Base-by-base conservation (phyloP, 2,329 filamentous ascomycete genomes). In the Chaetomium sp. region DNA sequence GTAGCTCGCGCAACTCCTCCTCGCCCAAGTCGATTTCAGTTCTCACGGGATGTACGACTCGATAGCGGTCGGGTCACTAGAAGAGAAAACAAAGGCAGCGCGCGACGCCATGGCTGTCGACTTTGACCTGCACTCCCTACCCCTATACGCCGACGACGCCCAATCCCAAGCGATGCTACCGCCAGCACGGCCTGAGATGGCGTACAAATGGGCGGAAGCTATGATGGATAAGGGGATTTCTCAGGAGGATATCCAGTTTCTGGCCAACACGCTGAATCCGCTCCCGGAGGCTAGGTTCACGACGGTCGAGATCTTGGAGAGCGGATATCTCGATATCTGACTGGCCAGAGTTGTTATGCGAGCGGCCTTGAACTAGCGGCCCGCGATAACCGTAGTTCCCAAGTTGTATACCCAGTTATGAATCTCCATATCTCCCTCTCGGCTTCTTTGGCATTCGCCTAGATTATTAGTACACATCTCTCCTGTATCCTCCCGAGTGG, bases 1-100 rank as follows among this genome's bases (percentile, higher is more conserved):
- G 10, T 19, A 49, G 52, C 37, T 43, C 12, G 37, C 52, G 9
- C 52, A 54, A 19, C 44, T 54, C 6, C 37, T 54, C n/a, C 45
- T 48, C 4, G 38, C 52, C 3, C 33, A 41, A 7, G 52, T 54
- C 6, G 52, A 49, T 34, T 49, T 43, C 45, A 36, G 14, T 8
- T 42, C 33, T 3, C 52, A 32, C 2, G 33, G 52, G n/a, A 42
- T 54, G 38, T 45, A 49, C 35, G 40, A 54, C 19, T n/a, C 12
- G 9, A 37, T 54, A 6, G n/a, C 38, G 27, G 27, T 12, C 6
- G 37, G 45, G 1, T 32, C 45, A 1, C 14, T 49, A 3, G 40
- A 54, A 1, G 46, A 49, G 4, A 49, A 43, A 27, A 49, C 32
- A 32, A 43, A 36, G 14, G 40, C 52, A 33, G 52, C 12, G 5